Percentiles rank a stretch among this genome's conserved stretches.
phyloP scores from a whole-genome alignment of 768 basidiomycete genomes.

The Russula vinacea region DNA sequence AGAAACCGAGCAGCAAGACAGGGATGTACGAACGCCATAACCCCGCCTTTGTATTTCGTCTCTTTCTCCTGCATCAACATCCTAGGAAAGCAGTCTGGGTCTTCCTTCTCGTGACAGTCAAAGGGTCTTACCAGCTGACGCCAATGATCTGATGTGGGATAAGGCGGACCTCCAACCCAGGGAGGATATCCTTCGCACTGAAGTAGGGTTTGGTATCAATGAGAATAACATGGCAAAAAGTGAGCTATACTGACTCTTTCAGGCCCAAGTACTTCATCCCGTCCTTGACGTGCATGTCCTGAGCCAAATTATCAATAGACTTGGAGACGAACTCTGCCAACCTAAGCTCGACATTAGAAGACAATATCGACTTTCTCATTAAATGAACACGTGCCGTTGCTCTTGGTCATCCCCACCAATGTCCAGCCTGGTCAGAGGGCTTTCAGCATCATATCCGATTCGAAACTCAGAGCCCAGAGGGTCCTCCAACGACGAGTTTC shows the following conservation, averaged over 20 bases:
- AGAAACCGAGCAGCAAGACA: constrained; percentile 1
- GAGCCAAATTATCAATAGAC: constrained; percentile 55
- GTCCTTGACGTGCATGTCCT: constrained; percentile 50
- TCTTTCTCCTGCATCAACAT: constrained; percentile 64
- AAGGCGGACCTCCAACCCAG: constrained; percentile 66
- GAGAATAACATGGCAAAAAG: neutral
- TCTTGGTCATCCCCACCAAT: constrained; percentile 58
- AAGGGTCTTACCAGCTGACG: constrained; percentile 58
- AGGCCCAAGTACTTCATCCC: constrained; percentile 54
- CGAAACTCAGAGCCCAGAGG: constrained; percentile 36
- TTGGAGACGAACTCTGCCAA: constrained; percentile 61
- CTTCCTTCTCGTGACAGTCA: neutral
- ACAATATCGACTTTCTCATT: neutral
- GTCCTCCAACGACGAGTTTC: neutral
- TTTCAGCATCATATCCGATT: constrained; percentile 51
- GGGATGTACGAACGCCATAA: constrained; percentile 48
- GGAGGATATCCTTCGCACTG: constrained; percentile 56
- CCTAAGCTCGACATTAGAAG: constrained; percentile 36
- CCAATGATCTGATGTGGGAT: constrained; percentile 76
- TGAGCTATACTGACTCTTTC: constrained; percentile 40
- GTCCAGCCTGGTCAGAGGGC: constrained; percentile 50
- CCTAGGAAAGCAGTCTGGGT: constrained; percentile 36
- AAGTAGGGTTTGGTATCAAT: constrained; percentile 7
- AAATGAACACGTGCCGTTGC: constrained; percentile 40
- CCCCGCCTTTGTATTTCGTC: constrained; percentile 52